Evolutionary conservation across 106 monocot genomes (phyloP).

Genomic region (Allium sativum): DNA sequence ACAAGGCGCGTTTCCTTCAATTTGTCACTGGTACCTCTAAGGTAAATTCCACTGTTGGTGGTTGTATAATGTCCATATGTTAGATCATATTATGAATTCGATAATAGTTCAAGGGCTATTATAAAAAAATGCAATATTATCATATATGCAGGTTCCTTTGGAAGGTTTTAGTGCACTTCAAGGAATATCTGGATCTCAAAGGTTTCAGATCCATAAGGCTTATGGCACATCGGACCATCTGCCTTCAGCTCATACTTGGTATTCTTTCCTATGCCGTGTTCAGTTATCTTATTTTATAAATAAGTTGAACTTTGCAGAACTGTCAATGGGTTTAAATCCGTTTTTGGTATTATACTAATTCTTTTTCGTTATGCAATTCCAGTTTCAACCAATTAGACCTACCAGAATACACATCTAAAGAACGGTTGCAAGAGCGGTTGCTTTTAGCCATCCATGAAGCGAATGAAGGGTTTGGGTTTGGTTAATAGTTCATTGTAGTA

Average conservation of each 20-base stretch:
- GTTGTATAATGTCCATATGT: neutral
- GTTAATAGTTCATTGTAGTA: constrained; percentile 17
- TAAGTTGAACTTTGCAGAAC: neutral
- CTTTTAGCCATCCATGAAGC: constrained; percentile 91
- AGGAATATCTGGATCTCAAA: constrained; percentile 92
- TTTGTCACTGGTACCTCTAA: constrained; percentile 99
- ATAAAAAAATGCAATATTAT: neutral
- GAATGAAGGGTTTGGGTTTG: constrained; percentile 93
- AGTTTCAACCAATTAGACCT: constrained; percentile 93
- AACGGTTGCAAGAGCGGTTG: constrained; percentile 74
- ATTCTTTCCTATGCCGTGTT: neutral
- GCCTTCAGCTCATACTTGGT: constrained; percentile 98
- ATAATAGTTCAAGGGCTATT: neutral
- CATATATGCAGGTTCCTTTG: constrained; percentile 62
- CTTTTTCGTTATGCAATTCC: constrained; percentile 9
- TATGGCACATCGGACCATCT: constrained; percentile 79
- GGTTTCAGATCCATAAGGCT: constrained; percentile 98
- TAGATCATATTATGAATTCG: neutral
- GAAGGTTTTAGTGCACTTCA: constrained; percentile 97
- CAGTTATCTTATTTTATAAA: neutral
- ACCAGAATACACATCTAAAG: constrained; percentile 86
- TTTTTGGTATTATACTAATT: neutral
- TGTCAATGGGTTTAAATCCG: neutral
- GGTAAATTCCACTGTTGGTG: constrained; percentile 21
- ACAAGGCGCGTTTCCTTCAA: constrained; percentile 92